A percentile compares a stretch with the other conserved stretches of the same genome.
Evolutionary conservation across 139 green algal genomes (phyloP).

Genomic region (Ettlia oleoabundans): DNA sequence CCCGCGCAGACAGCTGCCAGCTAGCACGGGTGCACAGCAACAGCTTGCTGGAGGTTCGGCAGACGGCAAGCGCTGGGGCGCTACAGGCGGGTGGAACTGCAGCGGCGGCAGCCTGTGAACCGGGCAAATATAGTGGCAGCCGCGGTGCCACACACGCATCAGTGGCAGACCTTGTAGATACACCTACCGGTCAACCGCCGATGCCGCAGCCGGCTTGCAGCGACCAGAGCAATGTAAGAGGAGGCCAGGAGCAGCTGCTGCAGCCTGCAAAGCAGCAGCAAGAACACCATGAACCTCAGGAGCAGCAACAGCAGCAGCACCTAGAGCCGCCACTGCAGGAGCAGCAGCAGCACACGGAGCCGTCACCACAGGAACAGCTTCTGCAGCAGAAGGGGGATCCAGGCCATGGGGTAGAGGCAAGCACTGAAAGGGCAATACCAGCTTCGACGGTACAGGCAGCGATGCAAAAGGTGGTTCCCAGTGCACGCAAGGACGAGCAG

Average conservation of each 20-base stretch:
- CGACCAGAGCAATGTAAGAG: neutral
- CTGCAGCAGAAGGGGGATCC: too few species aligned
- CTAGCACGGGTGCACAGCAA: conserved; percentile 8
- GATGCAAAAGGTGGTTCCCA: too few species aligned
- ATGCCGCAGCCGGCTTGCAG: neutral
- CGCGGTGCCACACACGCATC: too few species aligned
- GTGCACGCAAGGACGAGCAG: too few species aligned
- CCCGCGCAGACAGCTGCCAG: too few species aligned
- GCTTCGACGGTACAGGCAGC: too few species aligned
- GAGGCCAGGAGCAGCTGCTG: neutral
- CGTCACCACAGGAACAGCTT: neutral
- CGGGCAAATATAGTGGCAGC: neutral
- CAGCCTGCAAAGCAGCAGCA: neutral
- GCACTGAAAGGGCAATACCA: too few species aligned
- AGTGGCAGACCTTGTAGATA: neutral
- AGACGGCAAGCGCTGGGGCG: neutral
- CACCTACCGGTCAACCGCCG: neutral
- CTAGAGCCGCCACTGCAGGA: neutral
- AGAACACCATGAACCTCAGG: neutral
- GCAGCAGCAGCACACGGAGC: conserved; percentile 12
- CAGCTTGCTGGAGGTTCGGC: neutral
- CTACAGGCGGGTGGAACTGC: neutral
- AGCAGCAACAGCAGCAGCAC: neutral
- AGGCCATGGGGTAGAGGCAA: too few species aligned
- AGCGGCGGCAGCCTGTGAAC: neutral